Evolutionary conservation across 1,284 basidiomycete genomes (phyloP), one percentile per base, ranked within the genome.

Genomic region (Rhodotorula sp.): DNA sequence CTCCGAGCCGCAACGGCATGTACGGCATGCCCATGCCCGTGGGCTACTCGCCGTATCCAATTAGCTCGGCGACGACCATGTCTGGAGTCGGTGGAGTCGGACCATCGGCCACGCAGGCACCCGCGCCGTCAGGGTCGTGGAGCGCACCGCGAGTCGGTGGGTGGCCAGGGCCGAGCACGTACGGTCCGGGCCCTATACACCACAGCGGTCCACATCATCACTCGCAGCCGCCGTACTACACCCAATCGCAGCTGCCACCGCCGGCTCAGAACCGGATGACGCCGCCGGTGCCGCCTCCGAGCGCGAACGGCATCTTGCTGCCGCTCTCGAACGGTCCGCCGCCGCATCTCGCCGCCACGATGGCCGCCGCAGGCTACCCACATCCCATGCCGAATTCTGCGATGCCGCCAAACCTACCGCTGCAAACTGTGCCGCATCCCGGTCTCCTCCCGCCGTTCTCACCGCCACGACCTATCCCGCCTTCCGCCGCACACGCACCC

Each of bases 251-350:
- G 15, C 49, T 51, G 22, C 63, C 55, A 1, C 63, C 55, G 15
- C 63, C 55, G 0, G 45, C 56, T 22, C 33, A 30, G 4, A 30
- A 46, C 2, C 15, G 20, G 18, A 24, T 17, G 12, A 7, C 42
- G 12, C 42, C 46, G 46, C 7, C 33, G 10, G 46, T 37, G 18
- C 17, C 63, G 10, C 46, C 46, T 10, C 46, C 55, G 17, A 26
- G 37, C 8, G 46, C 55, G n/a, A 51, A 62, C 53, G 72, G 72
- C 44, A 66, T 73, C 62, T 54, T 66, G 37, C 57, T 73, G 51
- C 72, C 72, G 7, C 51, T 73, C 1, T 15, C 42, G 60, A 68
- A 68, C 66, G 69, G 64, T 10, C 72, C 72, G 20, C 53, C 53
- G 1, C 72, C 49, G 10, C 67, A 68, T 33, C 61, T 57, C 42